Conservation (phyloP, 2,329 filamentous ascomycete genomes). For the Ophiostoma australiae region DNA sequence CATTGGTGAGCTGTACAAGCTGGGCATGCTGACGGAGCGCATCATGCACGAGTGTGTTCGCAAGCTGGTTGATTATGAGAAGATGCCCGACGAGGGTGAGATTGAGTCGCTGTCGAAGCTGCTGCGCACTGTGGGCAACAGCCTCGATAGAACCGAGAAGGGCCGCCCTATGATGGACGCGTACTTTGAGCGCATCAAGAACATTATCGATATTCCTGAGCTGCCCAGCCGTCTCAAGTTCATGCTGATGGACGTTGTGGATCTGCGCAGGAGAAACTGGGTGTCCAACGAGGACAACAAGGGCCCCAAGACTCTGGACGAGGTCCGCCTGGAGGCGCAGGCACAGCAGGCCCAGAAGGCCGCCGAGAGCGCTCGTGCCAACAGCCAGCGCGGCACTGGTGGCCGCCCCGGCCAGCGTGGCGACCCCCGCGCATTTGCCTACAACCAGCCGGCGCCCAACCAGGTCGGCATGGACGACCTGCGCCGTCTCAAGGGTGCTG, state of each 20-base stretch:
- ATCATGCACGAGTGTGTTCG: slow-evolving; percentile 99
- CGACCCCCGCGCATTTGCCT: slow-evolving; percentile 81
- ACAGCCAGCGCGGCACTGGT: slow-evolving; percentile 60
- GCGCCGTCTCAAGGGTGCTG: slow-evolving; percentile 66
- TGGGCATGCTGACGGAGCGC: slow-evolving; percentile 95
- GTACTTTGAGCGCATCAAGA: slow-evolving; percentile 86
- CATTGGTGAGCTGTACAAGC: slow-evolving; percentile 98
- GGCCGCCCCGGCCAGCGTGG: slow-evolving; percentile 66
- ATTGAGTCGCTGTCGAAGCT: slow-evolving; percentile 94
- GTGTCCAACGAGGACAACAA: slow-evolving; percentile 83
- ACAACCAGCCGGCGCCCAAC: slow-evolving; percentile 71
- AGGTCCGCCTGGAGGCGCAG: slow-evolving; percentile 79
- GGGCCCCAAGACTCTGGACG: slow-evolving; percentile 92
- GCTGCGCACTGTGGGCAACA: slow-evolving; percentile 82
- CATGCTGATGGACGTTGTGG: slow-evolving; percentile 93
- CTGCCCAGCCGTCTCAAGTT: slow-evolving; percentile 86
- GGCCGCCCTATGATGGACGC: slow-evolving; percentile 82
- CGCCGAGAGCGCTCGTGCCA: slow-evolving; percentile 58
- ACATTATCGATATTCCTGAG: slow-evolving; percentile 72
- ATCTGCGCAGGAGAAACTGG: slow-evolving; percentile 76
- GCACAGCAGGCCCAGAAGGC: slow-evolving; percentile 76
- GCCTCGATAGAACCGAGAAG: slow-evolving; percentile 78
- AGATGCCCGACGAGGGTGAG: slow-evolving; percentile 88
- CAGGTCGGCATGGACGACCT: slow-evolving; percentile 89
- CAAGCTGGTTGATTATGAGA: slow-evolving; percentile 93